Percentiles rank a stretch among this genome's conserved stretches.
phyloP scores from a whole-genome alignment of 2,329 filamentous ascomycete species.

The Fusarium sp. region DNA sequence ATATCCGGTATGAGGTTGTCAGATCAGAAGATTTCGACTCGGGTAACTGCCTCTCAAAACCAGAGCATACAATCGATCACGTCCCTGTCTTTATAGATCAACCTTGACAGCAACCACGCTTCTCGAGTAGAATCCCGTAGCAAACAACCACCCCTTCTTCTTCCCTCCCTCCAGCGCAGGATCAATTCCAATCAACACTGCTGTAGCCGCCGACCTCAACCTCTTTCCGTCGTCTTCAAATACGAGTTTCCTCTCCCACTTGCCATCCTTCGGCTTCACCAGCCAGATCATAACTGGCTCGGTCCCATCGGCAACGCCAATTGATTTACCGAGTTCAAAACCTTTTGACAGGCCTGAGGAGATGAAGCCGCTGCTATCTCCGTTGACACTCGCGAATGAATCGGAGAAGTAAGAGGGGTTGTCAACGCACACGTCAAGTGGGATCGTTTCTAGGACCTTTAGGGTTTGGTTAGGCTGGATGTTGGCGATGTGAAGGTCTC shows the following conservation, averaged over 20 bases:
- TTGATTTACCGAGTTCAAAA: constrained; percentile 53
- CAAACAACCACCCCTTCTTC: constrained; percentile 68
- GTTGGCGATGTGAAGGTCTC: constrained; percentile 60
- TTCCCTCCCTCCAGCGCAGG: constrained; percentile 58
- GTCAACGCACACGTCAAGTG: constrained; percentile 63
- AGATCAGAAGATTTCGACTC: too few relatives aligned
- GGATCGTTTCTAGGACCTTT: constrained; percentile 53
- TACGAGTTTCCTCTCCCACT: constrained; percentile 62
- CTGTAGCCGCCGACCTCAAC: constrained; percentile 64
- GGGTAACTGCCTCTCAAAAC: too few relatives aligned
- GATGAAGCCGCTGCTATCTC: constrained; percentile 65
- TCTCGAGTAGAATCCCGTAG: constrained; percentile 66
- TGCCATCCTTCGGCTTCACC: constrained; percentile 21
- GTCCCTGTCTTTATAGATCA: constrained; percentile 53
- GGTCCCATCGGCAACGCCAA: constrained; percentile 53
- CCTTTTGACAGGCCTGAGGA: constrained; percentile 61
- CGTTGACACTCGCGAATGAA: constrained; percentile 57
- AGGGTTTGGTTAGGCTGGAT: constrained; percentile 43
- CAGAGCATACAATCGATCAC: accelerated
- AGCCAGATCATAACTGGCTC: constrained; percentile 64
- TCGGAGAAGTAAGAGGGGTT: constrained; percentile 72
- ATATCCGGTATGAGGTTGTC: not conserved
- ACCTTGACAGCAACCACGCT: constrained; percentile 66
- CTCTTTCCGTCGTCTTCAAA: constrained; percentile 69
- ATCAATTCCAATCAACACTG: constrained; percentile 66